Percentiles rank a stretch among this genome's conserved stretches.
Conservation (phyloP, 2,329 filamentous ascomycete species). For the Penicillium glabrum region DNA sequence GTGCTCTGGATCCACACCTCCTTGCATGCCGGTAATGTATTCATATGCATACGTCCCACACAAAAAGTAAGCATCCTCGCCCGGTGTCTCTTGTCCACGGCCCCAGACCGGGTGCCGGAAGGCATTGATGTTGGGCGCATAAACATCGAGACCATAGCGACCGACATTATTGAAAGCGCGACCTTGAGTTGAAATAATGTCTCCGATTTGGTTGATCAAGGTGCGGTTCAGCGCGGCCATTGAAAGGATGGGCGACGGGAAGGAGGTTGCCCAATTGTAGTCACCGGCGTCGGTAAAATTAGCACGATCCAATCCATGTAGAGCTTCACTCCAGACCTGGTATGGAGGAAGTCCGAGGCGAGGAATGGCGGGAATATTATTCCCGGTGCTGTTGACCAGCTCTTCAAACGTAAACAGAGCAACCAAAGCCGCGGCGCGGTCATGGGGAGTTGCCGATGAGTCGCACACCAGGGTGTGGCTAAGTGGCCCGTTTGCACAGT, state of each 20-base stretch:
- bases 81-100: slow-evolving; percentile 57
- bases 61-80: slow-evolving; percentile 54
- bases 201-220: slow-evolving; percentile 58
- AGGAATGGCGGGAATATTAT: slow-evolving; percentile 51
- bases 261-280: slow-evolving; percentile 63
- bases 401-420: slow-evolving; percentile 53
- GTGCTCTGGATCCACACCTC: slow-evolving; percentile 38
- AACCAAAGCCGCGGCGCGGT: slow-evolving; percentile 51
- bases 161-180: slow-evolving; percentile 65
- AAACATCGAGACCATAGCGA: slow-evolving; percentile 43
- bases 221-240: slow-evolving; percentile 65
- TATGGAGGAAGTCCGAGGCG: slow-evolving; percentile 60
- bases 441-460: slow-evolving; percentile 37
- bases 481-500: slow-evolving; percentile 53
- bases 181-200: slow-evolving; percentile 57
- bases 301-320: slow-evolving; percentile 64
- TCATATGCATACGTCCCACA: slow-evolving; percentile 51
- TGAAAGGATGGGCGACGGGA: slow-evolving; percentile 64
- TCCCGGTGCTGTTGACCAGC: slow-evolving; percentile 56
- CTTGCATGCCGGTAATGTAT: slow-evolving; percentile 57
- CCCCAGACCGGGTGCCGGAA: slow-evolving; percentile 64
- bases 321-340: slow-evolving; percentile 59
- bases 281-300: slow-evolving; percentile 54
- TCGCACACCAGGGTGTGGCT: slow-evolving; percentile 55
- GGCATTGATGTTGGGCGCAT: slow-evolving; percentile 66